These are phyloP conservation scores for Podila clonocystis DNA, from an alignment of 192 early-diverging fungal genomes.

Conservation along the genomic window DNA sequence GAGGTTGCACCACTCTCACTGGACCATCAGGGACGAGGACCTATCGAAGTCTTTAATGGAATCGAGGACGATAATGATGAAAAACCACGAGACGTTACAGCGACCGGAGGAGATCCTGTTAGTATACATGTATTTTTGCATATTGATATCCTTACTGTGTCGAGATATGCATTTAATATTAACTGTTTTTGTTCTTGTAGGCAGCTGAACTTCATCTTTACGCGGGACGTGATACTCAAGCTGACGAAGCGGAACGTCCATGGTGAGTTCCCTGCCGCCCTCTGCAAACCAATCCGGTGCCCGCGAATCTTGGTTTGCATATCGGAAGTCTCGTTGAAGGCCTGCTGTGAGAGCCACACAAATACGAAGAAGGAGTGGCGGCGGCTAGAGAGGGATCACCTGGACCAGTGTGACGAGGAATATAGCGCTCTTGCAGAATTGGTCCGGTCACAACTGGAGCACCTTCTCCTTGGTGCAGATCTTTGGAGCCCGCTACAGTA, in stretches of 20 bases:
- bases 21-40: too few species aligned
- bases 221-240: conserved; percentile 15
- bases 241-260: conserved; percentile 14
- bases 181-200: conserved; percentile 15
- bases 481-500: conserved; percentile 33
- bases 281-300: conserved; percentile 25
- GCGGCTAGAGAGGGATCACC: conserved; percentile 30
- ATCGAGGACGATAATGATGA: too few species aligned
- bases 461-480: conserved; percentile 28
- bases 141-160: background rate
- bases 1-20: too few species aligned
- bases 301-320: conserved; percentile 25
- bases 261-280: conserved; percentile 20
- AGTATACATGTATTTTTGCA: too few species aligned
- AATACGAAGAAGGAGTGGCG: conserved; percentile 16
- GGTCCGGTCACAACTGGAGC: conserved; percentile 27
- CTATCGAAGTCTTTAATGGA: too few species aligned
- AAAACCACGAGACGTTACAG: too few species aligned
- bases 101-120: too few species aligned
- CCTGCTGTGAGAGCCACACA: conserved; percentile 23
- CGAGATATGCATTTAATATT: conserved; percentile 13
- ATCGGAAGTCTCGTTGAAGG: conserved; percentile 23
- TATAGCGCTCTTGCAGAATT: conserved; percentile 25
- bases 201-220: conserved; percentile 33
- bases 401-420: conserved; percentile 13